Percentiles rank a stretch among this genome's conserved stretches.
phyloP scores from a whole-genome alignment of 345 rosid species.

The Populus ilicifolia region DNA sequence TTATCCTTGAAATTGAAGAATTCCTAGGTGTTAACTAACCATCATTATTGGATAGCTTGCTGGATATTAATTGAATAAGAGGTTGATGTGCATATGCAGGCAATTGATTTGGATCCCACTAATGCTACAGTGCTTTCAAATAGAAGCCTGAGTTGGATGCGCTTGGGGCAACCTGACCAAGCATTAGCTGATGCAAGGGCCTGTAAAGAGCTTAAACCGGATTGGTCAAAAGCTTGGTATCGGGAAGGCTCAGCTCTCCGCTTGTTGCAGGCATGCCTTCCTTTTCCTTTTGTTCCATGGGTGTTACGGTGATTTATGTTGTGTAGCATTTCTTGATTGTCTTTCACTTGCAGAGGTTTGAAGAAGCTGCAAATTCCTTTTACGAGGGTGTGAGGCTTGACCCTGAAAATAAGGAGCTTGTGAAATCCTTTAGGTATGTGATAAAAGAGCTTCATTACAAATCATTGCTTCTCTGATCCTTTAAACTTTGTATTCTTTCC shows the following conservation, averaged over 20 bases:
- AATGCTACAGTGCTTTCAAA: constrained; percentile 66
- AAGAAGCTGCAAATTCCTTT: constrained; percentile 82
- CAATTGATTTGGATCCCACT: constrained; percentile 76
- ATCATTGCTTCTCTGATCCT: not conserved
- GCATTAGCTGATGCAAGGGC: constrained; percentile 76
- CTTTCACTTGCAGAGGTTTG: constrained; percentile 51
- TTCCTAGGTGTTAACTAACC: not conserved
- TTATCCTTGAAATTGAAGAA: not conserved
- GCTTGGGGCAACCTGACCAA: constrained; percentile 65
- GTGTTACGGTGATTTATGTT: not conserved
- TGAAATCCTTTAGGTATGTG: constrained; percentile 68
- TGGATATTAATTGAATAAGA: not conserved
- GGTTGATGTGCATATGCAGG: constrained; percentile 40
- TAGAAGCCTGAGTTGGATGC: constrained; percentile 90
- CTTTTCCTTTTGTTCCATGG: not conserved
- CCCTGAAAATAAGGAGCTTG: constrained; percentile 69
- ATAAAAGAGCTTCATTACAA: not conserved
- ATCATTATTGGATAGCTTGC: not conserved
- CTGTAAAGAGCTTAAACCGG: constrained; percentile 65
- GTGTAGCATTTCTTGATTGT: constrained; percentile 6
- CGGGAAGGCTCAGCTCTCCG: constrained; percentile 93
- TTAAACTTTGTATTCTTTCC: not conserved
- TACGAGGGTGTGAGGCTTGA: constrained; percentile 76
- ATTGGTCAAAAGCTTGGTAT: constrained; percentile 87
- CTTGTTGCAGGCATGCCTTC: constrained; percentile 48